Conservation (phyloP, 2,329 filamentous ascomycete species). For the Pseudogymnoascus sp. region DNA sequence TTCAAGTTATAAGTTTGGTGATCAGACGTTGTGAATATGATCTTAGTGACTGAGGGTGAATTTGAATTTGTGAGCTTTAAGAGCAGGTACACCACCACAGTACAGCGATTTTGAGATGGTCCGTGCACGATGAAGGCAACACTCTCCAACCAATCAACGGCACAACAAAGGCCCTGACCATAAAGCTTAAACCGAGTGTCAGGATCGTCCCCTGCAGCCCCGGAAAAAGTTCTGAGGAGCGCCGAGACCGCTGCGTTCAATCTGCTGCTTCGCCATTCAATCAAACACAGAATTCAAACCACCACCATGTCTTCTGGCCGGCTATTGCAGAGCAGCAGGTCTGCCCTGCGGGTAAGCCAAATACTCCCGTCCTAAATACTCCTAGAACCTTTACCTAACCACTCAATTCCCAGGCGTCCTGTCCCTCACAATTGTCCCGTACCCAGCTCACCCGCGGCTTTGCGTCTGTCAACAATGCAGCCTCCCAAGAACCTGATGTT, state of each 20-base stretch:
- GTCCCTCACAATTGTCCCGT: constrained; percentile 13
- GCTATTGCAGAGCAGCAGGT: constrained; percentile 25
- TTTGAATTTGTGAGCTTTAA: neutral
- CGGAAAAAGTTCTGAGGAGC: neutral
- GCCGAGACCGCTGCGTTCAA: constrained; percentile 10
- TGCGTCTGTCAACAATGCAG: constrained; percentile 22
- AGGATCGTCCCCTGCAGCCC: neutral
- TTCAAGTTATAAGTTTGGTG: neutral
- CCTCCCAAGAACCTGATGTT: constrained; percentile 23
- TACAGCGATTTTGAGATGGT: neutral
- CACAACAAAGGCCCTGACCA: neutral
- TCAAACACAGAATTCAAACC: neutral
- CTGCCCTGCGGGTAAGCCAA: constrained; percentile 24
- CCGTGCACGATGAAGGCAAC: neutral
- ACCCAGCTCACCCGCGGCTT: constrained; percentile 20
- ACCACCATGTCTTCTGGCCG: constrained; percentile 24
- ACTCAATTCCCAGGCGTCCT: constrained; percentile 16
- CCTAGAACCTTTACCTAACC: constrained; percentile 17
- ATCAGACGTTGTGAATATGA: neutral
- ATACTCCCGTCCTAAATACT: neutral
- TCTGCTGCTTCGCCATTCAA: neutral
- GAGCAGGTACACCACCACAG: neutral
- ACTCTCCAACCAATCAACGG: neutral
- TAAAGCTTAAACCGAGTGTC: neutral
- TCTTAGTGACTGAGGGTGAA: neutral